These are phyloP conservation scores for Mucor mucedo DNA, from an alignment of 371 early-diverging fungal species.

Conservation along the genomic window DNA sequence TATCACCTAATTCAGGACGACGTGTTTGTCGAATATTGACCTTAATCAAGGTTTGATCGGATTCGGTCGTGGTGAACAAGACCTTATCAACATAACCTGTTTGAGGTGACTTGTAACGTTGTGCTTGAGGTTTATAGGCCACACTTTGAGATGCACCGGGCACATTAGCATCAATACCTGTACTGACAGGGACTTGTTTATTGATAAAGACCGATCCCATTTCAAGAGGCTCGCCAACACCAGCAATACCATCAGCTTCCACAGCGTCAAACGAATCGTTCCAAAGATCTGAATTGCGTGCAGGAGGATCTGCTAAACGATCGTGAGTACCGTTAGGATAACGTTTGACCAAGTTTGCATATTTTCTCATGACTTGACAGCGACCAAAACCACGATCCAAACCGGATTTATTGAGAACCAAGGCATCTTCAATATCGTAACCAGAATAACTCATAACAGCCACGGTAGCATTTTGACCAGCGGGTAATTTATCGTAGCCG, in stretches of 20 bases:
- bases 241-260: conserved; percentile 90
- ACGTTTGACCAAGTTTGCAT: conserved; percentile 74
- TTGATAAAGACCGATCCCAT: conserved; percentile 83
- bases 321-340: conserved; percentile 93
- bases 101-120: conserved; percentile 87
- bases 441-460: conserved; percentile 99
- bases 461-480: conserved; percentile 99
- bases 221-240: conserved; percentile 83
- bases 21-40: conserved; percentile 96
- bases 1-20: conserved; percentile 99
- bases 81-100: conserved; percentile 90
- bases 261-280: conserved; percentile 66
- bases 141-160: conserved; percentile 53
- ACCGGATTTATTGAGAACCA: conserved; percentile 97
- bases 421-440: conserved; percentile 99
- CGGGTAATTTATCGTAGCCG: conserved; percentile 97
- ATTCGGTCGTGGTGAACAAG: conserved; percentile 91
- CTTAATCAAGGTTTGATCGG: conserved; percentile 95
- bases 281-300: conserved; percentile 52
- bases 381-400: conserved; percentile 99
- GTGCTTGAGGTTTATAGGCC: conserved; percentile 80
- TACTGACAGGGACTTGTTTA: conserved; percentile 87
- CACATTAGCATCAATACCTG: conserved; percentile 63
- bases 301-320: conserved; percentile 81
- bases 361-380: conserved; percentile 95